Evolutionary conservation across 2,329 filamentous ascomycete species (phyloP).

Genomic region (Hymenoscyphus infarciens): DNA sequence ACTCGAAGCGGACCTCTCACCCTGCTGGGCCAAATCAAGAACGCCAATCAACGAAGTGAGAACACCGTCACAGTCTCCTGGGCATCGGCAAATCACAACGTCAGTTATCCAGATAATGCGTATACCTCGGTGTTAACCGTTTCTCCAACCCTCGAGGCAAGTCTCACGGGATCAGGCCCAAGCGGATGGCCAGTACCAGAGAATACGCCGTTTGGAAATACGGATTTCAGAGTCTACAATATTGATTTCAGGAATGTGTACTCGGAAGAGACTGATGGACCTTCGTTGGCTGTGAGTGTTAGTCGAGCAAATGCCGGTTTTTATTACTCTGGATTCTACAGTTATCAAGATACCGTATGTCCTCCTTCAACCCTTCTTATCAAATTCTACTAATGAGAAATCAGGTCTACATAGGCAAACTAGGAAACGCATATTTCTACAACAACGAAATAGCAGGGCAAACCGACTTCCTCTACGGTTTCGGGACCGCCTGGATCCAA

Average conservation of each 20-base stretch:
- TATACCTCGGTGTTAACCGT: slow-evolving; percentile 60
- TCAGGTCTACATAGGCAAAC: slow-evolving; percentile 60
- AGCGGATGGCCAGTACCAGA: slow-evolving; percentile 58
- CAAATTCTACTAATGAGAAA: not conserved
- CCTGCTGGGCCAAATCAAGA: slow-evolving; percentile 50
- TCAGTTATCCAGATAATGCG: slow-evolving; percentile 51
- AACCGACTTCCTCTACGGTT: slow-evolving; percentile 67
- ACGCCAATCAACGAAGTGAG: slow-evolving; percentile 23
- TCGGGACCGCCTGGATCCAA: slow-evolving; percentile 49
- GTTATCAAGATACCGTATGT: slow-evolving; percentile 62
- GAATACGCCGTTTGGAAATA: slow-evolving; percentile 60
- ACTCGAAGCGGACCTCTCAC: slow-evolving; percentile 59
- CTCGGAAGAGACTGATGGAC: slow-evolving; percentile 47
- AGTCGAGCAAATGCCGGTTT: slow-evolving; percentile 64
- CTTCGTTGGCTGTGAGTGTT: slow-evolving; percentile 56
- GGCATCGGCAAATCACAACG: slow-evolving; percentile 47
- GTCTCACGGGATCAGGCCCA: slow-evolving; percentile 57
- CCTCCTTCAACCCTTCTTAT: not conserved
- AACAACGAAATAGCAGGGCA: slow-evolving; percentile 58
- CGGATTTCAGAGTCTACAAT: slow-evolving; percentile 63
- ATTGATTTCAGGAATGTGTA: slow-evolving; percentile 62
- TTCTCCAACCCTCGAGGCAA: slow-evolving; percentile 60
- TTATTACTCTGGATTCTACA: slow-evolving; percentile 63
- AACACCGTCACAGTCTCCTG: slow-evolving; percentile 56
- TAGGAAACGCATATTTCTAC: slow-evolving; percentile 64